Percentiles rank a stretch among this genome's conserved stretches.
Evolutionary conservation across 805 yeast genomes (phyloP).

Genomic region (Schwanniomyces polymorphus): DNA sequence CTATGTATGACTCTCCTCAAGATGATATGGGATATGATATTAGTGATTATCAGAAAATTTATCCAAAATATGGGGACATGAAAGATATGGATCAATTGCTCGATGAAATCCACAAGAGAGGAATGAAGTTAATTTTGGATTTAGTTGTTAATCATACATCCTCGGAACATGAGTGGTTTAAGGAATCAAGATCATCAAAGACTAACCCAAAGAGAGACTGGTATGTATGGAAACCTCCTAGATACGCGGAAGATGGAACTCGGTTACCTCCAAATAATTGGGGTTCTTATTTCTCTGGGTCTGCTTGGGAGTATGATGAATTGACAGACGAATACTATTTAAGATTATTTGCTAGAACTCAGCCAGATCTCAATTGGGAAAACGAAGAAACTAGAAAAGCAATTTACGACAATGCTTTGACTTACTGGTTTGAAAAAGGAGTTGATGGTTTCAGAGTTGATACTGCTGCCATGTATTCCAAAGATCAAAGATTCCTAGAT

Average conservation of each 20-base stretch:
- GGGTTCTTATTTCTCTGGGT: conserved; percentile 51
- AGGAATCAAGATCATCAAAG: conserved; percentile 53
- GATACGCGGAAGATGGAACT: conserved; percentile 45
- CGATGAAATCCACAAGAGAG: conserved; percentile 46
- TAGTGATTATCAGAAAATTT: conserved; percentile 51
- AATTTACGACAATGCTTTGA: conserved; percentile 48
- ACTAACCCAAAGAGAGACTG: conserved; percentile 59
- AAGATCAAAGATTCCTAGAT: conserved; percentile 45
- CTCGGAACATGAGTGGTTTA: conserved; percentile 56
- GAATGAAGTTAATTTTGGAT: conserved; percentile 53
- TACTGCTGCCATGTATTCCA: conserved; percentile 53
- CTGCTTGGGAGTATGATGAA: conserved; percentile 60
- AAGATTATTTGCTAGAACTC: conserved; percentile 50
- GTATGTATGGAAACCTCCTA: conserved; percentile 58
- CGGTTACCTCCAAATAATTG: conserved; percentile 60
- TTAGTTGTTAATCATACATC: conserved; percentile 62
- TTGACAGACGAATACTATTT: conserved; percentile 54
- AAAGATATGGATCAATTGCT: conserved; percentile 52
- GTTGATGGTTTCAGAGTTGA: conserved; percentile 62
- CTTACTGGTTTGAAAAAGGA: conserved; percentile 56
- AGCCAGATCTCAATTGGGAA: conserved; percentile 67
- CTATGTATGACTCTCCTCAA: conserved; percentile 59
- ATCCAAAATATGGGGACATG: conserved; percentile 54
- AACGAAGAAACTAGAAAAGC: conserved; percentile 36
- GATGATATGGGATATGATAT: conserved; percentile 67